Percentiles rank a stretch among this genome's conserved stretches.
phyloP scores from a whole-genome alignment of 495 filamentous ascomycete genomes.

The Poronia punctata region DNA sequence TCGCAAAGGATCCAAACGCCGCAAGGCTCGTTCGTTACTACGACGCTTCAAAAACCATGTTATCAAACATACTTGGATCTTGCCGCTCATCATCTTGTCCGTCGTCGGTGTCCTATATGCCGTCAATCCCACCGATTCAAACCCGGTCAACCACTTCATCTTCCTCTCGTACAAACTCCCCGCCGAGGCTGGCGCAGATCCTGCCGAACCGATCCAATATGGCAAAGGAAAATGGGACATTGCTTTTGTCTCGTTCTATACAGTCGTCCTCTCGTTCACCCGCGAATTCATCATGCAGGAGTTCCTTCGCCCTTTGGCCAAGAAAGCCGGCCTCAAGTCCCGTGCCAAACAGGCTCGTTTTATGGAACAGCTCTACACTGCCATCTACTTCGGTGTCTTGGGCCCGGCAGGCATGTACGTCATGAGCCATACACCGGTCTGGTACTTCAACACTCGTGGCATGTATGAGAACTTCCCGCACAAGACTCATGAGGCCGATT shows the following conservation, averaged over 20 bases:
- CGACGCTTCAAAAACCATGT: constrained; percentile 59
- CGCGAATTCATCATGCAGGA: constrained; percentile 96
- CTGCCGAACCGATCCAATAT: constrained; percentile 61
- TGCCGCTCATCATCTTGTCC: constrained; percentile 64
- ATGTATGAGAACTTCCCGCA: constrained; percentile 95
- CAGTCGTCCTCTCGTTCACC: constrained; percentile 79
- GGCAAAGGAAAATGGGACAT: constrained; percentile 84
- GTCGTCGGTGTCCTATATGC: constrained; percentile 62
- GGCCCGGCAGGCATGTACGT: constrained; percentile 86
- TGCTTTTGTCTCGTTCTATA: constrained; percentile 89
- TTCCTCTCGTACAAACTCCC: constrained; percentile 88
- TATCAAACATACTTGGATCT: constrained; percentile 72
- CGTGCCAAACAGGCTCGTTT: constrained; percentile 82
- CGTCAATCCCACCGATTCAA: constrained; percentile 70
- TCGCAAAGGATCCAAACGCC: constrained; percentile 44
- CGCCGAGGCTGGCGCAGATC: constrained; percentile 34
- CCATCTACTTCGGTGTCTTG: constrained; percentile 84
- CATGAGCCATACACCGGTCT: constrained; percentile 85
- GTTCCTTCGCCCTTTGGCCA: constrained; percentile 71
- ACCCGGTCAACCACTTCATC: constrained; percentile 78
- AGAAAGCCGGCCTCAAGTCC: constrained; percentile 59
- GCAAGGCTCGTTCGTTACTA: constrained; percentile 54
- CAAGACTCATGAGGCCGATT: constrained; percentile 69
- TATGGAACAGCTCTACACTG: constrained; percentile 97
- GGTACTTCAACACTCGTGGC: constrained; percentile 89